phyloP scores from a whole-genome alignment of 129 eudicot species.

The Logfia minima region DNA sequence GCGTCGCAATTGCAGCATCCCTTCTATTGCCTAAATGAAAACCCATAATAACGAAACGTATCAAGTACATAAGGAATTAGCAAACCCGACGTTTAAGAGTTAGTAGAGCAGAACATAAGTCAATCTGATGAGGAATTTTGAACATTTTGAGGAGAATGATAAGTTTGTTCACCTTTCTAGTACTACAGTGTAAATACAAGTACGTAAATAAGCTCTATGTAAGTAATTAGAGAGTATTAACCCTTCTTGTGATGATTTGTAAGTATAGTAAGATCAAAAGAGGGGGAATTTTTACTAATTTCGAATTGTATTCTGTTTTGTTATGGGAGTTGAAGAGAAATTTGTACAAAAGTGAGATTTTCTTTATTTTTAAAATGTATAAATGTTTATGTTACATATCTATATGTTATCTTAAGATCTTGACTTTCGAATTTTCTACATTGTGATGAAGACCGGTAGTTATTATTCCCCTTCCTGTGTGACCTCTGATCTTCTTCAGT shows the following conservation, averaged over 20 bases:
- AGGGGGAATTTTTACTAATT: conserved; percentile 30
- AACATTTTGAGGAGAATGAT: conserved; percentile 13
- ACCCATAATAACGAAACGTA: conserved; percentile 10
- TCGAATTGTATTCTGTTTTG: conserved; percentile 32
- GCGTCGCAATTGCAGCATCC: conserved; percentile 69
- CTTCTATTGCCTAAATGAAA: conserved; percentile 58
- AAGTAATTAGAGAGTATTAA: conserved; percentile 7
- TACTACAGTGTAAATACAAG: conserved; percentile 18
- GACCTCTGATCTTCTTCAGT: too few species aligned
- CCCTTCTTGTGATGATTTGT: conserved; percentile 49
- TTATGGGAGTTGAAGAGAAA: not conserved
- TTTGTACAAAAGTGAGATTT: not conserved
- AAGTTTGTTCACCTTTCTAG: not conserved
- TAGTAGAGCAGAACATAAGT: not conserved
- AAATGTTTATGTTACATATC: not conserved
- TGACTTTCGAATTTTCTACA: too few species aligned
- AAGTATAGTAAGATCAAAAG: conserved; percentile 36
- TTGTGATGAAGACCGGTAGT: not conserved
- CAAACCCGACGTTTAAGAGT: conserved; percentile 17
- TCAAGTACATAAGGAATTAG: conserved; percentile 31
- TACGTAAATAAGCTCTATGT: conserved; percentile 17
- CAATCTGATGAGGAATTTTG: conserved; percentile 41
- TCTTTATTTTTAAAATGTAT: not conserved
- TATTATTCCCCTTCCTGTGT: too few species aligned
- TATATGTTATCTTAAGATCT: not conserved